Evolutionary conservation across 2,329 filamentous ascomycete genomes (phyloP), one percentile per base, ranked within the genome.

Genomic region (Dothideomycetes sp.): DNA sequence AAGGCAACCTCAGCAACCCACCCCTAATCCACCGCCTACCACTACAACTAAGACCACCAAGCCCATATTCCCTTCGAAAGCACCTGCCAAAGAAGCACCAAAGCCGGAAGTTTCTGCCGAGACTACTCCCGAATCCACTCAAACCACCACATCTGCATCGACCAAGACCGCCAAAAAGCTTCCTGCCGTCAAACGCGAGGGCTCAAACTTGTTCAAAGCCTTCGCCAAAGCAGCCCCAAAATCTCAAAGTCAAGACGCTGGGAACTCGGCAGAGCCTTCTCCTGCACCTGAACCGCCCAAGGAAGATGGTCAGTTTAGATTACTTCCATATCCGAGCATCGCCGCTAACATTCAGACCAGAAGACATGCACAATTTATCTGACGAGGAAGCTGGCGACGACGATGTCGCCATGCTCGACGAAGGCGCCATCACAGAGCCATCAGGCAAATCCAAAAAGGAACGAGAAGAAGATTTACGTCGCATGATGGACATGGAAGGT

Each of bases 401-500:
- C 23, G 66, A 70, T 23, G 13, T 34, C 11, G 47, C 44, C 31
- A 46, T 45, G 25, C 41, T 47, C 5, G 46, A 52, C n/a, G 39
- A 47, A 10, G 33, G 35, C 4, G 41, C 48, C n/a, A 45, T 41
- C 17, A 47, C 35, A 10, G 50, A 45, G 39, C 44, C 57, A 19
- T 54, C 53, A 11, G 62, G 61, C 27, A 64, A 64, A 51, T 61
- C 57, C 6, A 74, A 71, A 45, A 75, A 76, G 52, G 76, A 83
- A 43, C 72, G 79, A 17, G 74, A 83, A 52, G 80, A 79, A 37
- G 73, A 71, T 47, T 61, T 87, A 33, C 71, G 71, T 41, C 74
- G 76, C 51, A 86, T 87, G 81, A 86, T 87, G 82, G 82, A 86
- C 32, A 73, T 76, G 40, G 70, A 74, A 42, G 60, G 56, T 41